Evolutionary conservation across 2,329 filamentous ascomycete species (phyloP).

Genomic region (Fusarium sp.): DNA sequence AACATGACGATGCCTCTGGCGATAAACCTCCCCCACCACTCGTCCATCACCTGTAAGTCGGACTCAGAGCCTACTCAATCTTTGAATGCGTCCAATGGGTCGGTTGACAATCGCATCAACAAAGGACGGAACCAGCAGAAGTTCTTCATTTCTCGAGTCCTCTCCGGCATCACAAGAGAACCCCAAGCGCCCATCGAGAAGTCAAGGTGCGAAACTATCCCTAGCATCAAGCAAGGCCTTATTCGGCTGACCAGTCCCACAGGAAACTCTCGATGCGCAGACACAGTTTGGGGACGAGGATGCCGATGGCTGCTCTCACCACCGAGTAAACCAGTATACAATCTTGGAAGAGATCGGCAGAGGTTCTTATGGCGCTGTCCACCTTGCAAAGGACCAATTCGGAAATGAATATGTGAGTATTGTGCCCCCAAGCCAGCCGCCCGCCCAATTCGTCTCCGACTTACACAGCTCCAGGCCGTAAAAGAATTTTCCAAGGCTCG

Average conservation of each 20-base stretch:
- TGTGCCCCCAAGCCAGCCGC: not conserved
- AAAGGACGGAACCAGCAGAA: conserved; percentile 56
- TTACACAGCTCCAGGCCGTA: conserved; percentile 71
- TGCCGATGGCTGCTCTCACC: conserved; percentile 80
- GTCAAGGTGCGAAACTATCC: conserved; percentile 58
- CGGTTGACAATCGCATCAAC: conserved; percentile 6
- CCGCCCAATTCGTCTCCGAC: conserved; percentile 16
- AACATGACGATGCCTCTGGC: conserved; percentile 41
- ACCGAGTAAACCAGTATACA: conserved; percentile 93
- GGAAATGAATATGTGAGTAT: conserved; percentile 87
- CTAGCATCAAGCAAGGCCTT: not conserved
- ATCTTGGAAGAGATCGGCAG: conserved; percentile 97
- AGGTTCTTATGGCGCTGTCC: conserved; percentile 93
- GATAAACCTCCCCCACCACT: conserved; percentile 45
- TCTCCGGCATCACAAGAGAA: conserved; percentile 65
- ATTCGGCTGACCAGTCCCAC: conserved; percentile 19
- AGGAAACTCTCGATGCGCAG: conserved; percentile 92
- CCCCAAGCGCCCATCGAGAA: conserved; percentile 65
- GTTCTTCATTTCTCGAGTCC: conserved; percentile 59
- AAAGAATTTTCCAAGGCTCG: conserved; percentile 98
- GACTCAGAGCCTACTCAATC: conserved; percentile 30
- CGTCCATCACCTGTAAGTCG: conserved; percentile 55
- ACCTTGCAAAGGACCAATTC: conserved; percentile 88
- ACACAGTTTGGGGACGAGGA: conserved; percentile 89
- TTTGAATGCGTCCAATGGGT: not conserved